phyloP scores from a whole-genome alignment of 805 yeast species.

The Suhomyces tanzawaensis region DNA sequence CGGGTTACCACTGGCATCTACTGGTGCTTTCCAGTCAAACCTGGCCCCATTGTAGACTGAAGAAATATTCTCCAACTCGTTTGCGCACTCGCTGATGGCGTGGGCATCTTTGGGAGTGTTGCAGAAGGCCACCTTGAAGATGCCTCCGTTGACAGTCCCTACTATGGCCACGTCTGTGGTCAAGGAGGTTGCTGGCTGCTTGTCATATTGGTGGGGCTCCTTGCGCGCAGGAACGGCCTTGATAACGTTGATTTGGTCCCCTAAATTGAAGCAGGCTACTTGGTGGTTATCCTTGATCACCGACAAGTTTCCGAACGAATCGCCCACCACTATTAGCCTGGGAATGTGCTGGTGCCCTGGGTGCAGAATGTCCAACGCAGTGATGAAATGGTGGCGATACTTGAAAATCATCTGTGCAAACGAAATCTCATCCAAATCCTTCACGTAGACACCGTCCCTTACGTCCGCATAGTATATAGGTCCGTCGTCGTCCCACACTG shows the following conservation, averaged over 20 bases:
- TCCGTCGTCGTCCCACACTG: not conserved
- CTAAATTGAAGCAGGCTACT: conserved; percentile 21
- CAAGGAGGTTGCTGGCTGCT: not conserved
- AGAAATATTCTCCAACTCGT: not conserved
- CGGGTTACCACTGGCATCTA: not conserved
- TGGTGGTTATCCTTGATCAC: conserved; percentile 11
- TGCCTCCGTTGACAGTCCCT: conserved; percentile 31
- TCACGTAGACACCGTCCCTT: conserved; percentile 5
- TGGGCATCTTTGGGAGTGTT: not conserved
- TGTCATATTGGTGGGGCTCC: not conserved
- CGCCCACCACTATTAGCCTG: conserved; percentile 19
- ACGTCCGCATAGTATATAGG: conserved; percentile 3
- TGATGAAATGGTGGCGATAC: conserved; percentile 4
- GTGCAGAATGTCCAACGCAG: conserved; percentile 2
- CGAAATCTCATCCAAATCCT: not conserved
- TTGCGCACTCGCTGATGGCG: not conserved
- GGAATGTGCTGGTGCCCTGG: conserved; percentile 1
- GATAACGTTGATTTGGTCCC: conserved; percentile 29
- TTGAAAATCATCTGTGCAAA: not conserved
- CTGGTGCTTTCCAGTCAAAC: conserved; percentile 1
- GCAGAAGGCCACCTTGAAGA: conserved; percentile 13
- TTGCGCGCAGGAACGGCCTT: not conserved
- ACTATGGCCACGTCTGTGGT: conserved; percentile 13
- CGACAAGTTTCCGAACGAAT: conserved; percentile 29
- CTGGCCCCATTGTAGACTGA: not conserved